Conservation (phyloP, 305 asterid species). For the Rubia tinctorum region DNA sequence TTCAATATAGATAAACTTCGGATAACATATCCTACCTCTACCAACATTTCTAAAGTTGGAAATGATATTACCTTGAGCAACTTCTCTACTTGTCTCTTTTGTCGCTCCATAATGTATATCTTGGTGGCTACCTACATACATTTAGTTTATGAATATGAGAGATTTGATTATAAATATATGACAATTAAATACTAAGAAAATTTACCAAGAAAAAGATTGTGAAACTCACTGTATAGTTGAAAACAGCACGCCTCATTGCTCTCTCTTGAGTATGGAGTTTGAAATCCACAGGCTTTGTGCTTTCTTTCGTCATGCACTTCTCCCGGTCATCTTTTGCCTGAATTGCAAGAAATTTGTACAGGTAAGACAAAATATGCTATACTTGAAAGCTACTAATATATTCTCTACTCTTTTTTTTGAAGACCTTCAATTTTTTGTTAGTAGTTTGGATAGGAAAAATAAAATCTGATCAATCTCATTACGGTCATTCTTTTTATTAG, state of each 20-base stretch:
- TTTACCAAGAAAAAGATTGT: neutral
- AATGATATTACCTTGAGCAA: conserved; percentile 53
- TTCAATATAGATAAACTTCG: too few species aligned
- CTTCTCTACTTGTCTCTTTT: conserved; percentile 62
- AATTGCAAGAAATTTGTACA: neutral
- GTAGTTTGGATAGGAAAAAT: too few species aligned
- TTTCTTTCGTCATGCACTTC: conserved; percentile 48
- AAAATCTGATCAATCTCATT: too few species aligned
- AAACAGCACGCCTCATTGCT: conserved; percentile 69
- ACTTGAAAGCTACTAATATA: too few species aligned
- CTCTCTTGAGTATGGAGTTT: conserved; percentile 79
- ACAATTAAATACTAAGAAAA: neutral
- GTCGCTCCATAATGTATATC: conserved; percentile 50
- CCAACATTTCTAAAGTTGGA: neutral
- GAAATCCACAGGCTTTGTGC: conserved; percentile 55
- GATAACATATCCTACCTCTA: too few species aligned
- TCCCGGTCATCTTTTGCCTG: conserved; percentile 30
- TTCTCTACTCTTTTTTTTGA: too few species aligned
- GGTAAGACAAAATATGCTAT: too few species aligned
- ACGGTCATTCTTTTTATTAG: too few species aligned
- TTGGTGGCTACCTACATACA: conserved; percentile 55
- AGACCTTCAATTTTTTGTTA: too few species aligned
- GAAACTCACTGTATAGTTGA: conserved; percentile 54
- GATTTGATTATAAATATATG: neutral
- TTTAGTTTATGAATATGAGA: neutral